Evolutionary conservation across 2,329 filamentous ascomycete genomes (phyloP), one percentile per base, ranked within the genome.

Genomic region (Chaetothyriales sp.): DNA sequence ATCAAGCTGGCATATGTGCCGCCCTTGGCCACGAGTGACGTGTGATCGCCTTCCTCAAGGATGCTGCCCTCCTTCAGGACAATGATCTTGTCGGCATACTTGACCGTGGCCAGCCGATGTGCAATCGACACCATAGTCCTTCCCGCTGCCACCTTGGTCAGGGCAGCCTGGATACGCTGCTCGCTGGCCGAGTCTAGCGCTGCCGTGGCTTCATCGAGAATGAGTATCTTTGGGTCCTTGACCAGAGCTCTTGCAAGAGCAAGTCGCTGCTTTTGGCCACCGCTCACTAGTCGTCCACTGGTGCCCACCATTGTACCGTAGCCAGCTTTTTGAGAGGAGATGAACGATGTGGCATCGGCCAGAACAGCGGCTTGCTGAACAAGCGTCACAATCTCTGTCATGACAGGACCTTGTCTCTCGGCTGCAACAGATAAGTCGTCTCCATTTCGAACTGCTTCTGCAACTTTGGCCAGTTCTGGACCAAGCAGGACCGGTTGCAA

Each of bases 251-350:
- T 75, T 2, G 88, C 86, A 63, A 95, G 89, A 5, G 88, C 86
- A 61, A 95, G 90, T 56, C 89, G 83, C 66, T 95, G 89, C 66
- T 93, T 90, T 68, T 94, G 88, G 18, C 87, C 87, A 63, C 87
- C 88, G 51, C 83, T 88, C 10, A 94, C 73, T 48, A 92, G 70
- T 61, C 89, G 88, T 5, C 87, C 88, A 54, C 86, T 79, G 65
- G 93, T 84, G 2, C 64, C 63, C 18, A 61, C 15, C 81, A 70
- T 61, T 0, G 75, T 76, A 36, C 68, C 71, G 43, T 72, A 63
- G 39, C 72, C 68, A 57, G 73, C 63, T 46, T 78, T 73, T 1
- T 78, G 70, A 1, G 63, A 66, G 44, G 69, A 65, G 56, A 79
- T 79, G 60, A 80, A 83, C 10, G 60, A 60, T 48, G 70, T 67